Evolutionary conservation across 148 eudicot genomes (phyloP), one percentile per base, ranked within the genome.

Genomic region (Rhododendron mucronatum): DNA sequence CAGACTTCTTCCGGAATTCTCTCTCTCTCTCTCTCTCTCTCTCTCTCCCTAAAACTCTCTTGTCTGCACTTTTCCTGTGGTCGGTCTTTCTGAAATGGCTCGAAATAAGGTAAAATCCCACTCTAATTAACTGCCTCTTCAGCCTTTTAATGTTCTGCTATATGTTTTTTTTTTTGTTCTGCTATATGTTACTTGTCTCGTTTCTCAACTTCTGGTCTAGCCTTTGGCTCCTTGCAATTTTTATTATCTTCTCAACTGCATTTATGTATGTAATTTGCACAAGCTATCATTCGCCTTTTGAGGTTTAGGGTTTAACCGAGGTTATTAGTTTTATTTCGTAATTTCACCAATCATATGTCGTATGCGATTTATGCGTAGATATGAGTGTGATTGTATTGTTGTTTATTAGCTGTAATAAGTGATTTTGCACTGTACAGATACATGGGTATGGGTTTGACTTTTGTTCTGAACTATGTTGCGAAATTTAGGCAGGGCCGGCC

Each of bases 21-120:
- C 84, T 7, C 53, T 63, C 76, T 41, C 75, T 2, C 65, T 23
- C 63, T 35, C 63, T 47, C 78, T 45, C 84, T 26, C 73, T n/a
- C n/a, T n/a, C n/a, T n/a, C n/a, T n/a, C n/a, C n/a, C n/a, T n/a
- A 53, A 65, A 63, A 26, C 67, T 81, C 35, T 67, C 35, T 23
- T 20, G 14, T n/a, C 69, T 21, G 79, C 28, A 23, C 35, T 67
- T 23, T 14, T 51, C 15, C 20, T 28, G 20, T 28, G 35, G 39
- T 30, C 76, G 39, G 76, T 14, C 39, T 14, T 28, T 39, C 59
- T 26, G 0, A 63, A 83, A 94, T 94, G 96, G 96, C 96, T 86
- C 94, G 96, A 67, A 94, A 92, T 84, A 94, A 91, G 96, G 96
- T 94, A 84, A 63, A 74, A 75, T 75, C 23, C 39, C 79, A 6